These are phyloP conservation scores for Colletotrichum lindemuthianum DNA, from an alignment of 2,329 filamentous ascomycete species.

Conservation along the genomic window DNA sequence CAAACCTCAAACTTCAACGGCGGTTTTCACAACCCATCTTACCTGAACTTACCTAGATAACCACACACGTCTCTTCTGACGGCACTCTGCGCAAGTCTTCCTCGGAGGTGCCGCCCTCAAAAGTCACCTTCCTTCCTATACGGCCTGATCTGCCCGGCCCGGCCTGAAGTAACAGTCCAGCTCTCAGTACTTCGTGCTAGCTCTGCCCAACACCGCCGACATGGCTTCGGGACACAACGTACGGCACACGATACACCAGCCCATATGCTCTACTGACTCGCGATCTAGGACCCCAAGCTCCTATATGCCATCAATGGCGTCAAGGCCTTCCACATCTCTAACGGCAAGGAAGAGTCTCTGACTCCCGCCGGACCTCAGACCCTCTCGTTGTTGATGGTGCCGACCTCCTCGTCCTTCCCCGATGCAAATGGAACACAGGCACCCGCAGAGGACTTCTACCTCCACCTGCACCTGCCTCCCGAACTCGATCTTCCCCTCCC, in stretches of 20 bases:
- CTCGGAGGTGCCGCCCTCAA: neutral
- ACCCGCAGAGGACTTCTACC: slow-evolving; percentile 91
- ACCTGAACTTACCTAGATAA: too few relatives aligned
- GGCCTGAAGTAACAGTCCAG: slow-evolving; percentile 12
- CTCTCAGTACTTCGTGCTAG: neutral
- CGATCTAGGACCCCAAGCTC: slow-evolving; percentile 68
- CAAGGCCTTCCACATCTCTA: slow-evolving; percentile 87
- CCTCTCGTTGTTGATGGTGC: slow-evolving; percentile 93
- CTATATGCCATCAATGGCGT: slow-evolving; percentile 84
- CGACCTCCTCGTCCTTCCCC: slow-evolving; percentile 80
- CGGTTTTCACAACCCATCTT: neutral
- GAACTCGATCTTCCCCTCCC: slow-evolving; percentile 94
- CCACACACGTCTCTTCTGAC: too few relatives aligned
- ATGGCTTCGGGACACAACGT: slow-evolving; percentile 49
- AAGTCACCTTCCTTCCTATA: neutral
- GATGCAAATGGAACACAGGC: slow-evolving; percentile 70
- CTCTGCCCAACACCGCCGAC: slow-evolving; percentile 25
- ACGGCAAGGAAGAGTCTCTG: slow-evolving; percentile 85
- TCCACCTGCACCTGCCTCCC: slow-evolving; percentile 92
- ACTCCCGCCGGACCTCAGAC: slow-evolving; percentile 90
- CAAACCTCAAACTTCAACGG: neutral
- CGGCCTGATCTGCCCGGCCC: neutral
- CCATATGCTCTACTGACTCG: slow-evolving; percentile 12
- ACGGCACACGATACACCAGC: neutral
- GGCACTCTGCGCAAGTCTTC: slow-evolving; percentile 8